Evolutionary conservation across 2,329 filamentous ascomycete species (phyloP).

Genomic region (Trichoderma sp.): DNA sequence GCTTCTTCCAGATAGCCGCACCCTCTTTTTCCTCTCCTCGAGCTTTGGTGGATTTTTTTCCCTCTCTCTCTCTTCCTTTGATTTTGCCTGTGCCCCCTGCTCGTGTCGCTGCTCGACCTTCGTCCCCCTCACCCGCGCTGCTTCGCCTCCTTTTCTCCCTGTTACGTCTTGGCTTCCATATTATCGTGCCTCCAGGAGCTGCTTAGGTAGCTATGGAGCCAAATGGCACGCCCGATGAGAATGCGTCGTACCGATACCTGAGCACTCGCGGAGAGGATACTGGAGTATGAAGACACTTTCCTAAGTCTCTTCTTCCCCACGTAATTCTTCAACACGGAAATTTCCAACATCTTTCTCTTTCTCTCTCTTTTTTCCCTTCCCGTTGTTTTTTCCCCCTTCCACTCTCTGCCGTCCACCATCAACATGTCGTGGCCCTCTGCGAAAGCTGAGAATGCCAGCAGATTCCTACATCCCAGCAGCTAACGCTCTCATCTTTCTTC

Average conservation of each 20-base stretch:
- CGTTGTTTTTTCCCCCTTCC: not conserved
- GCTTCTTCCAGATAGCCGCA: slow-evolving; percentile 6
- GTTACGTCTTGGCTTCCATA: not conserved
- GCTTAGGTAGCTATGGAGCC: slow-evolving; percentile 43
- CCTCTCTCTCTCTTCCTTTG: not conserved
- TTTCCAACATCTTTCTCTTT: too few relatives aligned
- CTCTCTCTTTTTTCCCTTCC: too few relatives aligned
- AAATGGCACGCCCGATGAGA: slow-evolving; percentile 43
- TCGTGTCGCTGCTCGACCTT: not conserved
- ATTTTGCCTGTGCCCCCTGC: slow-evolving; percentile 1
- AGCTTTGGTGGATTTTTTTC: not conserved
- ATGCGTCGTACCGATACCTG: slow-evolving; percentile 50
- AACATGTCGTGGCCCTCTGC: not conserved
- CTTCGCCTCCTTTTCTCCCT: not conserved
- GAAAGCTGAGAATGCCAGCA: not conserved
- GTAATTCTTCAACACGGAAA: not conserved
- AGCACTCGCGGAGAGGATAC: slow-evolving; percentile 55
- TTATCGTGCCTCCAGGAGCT: not conserved
- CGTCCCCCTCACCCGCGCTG: not conserved
- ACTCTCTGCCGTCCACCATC: not conserved
- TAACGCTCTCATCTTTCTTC: slow-evolving; percentile 6
- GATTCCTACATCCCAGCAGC: not conserved
- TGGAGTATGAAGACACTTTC: slow-evolving; percentile 44
- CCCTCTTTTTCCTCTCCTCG: slow-evolving; percentile 1
- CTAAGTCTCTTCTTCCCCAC: slow-evolving; percentile 8